Evolutionary conservation across 208 protist species (phyloP), one percentile per base, ranked within the genome.

Genomic region (Leishmania tarentolae): DNA sequence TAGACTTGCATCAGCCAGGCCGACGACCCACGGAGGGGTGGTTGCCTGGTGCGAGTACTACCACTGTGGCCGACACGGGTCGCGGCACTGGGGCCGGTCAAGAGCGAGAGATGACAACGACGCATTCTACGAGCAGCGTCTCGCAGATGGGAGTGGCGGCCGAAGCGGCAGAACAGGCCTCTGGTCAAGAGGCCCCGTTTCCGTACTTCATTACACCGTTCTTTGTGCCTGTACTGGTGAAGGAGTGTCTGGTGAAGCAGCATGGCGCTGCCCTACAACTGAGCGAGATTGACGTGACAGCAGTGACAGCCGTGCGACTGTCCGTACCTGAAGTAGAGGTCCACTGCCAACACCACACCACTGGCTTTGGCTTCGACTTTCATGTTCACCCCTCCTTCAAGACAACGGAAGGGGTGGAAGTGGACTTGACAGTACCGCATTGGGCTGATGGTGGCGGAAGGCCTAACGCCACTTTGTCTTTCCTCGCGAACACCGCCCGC

Each of bases 401-500:
- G 31, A 76, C 74, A 21, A 28, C 47, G 37, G 87, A 86, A 1
- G 73, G 70, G 2, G 68, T 84, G 19, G 52, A 68, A 66, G 53
- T 87, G 40, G 63, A 82, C 40, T 5, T 84, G 40, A 65, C 52
- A 35, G 65, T 78, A 13, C 75, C 69, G 31, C 86, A 86, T 50
- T 92, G 85, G 85, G 78, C 78, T 5, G 52, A 73, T 13, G 57
- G 37, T 46, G 66, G 83, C 40, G 78, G 78, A 35, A 86, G 84
- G 52, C 70, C 84, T 9, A 82, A 44, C 57, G 50, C 78, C 6
- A 76, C 82, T 52, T 82, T 92, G n/a, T 79, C 85, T 31, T 86
- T 92, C n/a, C 82, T 89, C 17, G 75, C 81, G 37, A 90, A 87
- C 75, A 66, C 82, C 35, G 73, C 86, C 28, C 83, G 87, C 35